Conservation (phyloP, 2,329 filamentous ascomycete genomes). For the Leptographium radiaticola region DNA sequence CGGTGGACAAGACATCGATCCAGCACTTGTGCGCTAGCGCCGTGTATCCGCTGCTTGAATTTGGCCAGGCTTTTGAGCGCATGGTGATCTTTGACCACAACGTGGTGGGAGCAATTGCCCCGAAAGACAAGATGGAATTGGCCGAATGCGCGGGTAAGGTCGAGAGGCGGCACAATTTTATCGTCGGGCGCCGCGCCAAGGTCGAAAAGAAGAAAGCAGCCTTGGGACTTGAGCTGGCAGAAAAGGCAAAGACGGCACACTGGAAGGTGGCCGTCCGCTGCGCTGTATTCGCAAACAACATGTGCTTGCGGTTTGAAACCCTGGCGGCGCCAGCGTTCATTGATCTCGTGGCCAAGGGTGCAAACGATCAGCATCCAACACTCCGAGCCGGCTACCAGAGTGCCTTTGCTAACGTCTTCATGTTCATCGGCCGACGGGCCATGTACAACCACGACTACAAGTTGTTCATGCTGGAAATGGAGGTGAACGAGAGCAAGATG, state of each 20-base stretch:
- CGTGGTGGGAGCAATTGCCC: conserved; percentile 58
- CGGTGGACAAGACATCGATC: conserved; percentile 87
- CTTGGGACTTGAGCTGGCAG: conserved; percentile 69
- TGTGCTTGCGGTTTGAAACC: conserved; percentile 83
- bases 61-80: conserved; percentile 75
- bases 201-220: conserved; percentile 77
- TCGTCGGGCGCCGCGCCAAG: conserved; percentile 58
- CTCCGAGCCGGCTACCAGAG: conserved; percentile 70
- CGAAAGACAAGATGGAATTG: conserved; percentile 28
- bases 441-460: conserved; percentile 77
- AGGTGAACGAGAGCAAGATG: conserved; percentile 65
- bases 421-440: conserved; percentile 76
- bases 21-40: conserved; percentile 75
- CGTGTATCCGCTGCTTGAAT: conserved; percentile 79
- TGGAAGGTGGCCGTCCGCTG: conserved; percentile 94
- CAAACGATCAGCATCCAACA: conserved; percentile 82
- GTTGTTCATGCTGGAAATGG: conserved; percentile 72
- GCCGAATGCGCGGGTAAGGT: conserved; percentile 47
- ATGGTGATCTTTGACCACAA: conserved; percentile 70
- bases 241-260: conserved; percentile 65
- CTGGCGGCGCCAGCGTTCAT: conserved; percentile 73
- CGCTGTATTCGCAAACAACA: conserved; percentile 77
- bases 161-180: conserved; percentile 54
- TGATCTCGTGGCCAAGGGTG: conserved; percentile 66
- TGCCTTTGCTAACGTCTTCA: conserved; percentile 63